Conservation (phyloP, 176 grass and related monocot species). For the Calamus simplicifolius region DNA sequence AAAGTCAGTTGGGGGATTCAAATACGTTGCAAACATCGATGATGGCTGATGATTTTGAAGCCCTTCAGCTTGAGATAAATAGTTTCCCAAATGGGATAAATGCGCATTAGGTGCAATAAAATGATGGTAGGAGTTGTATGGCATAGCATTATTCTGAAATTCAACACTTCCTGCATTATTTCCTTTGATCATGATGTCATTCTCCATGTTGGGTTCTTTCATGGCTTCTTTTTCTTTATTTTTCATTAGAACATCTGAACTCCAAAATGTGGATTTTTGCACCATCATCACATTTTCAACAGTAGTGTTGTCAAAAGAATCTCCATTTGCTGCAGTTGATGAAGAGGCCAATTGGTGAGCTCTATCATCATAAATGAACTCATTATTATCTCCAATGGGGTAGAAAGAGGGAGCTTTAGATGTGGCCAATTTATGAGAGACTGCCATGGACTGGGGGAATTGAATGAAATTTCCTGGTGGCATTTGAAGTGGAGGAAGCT, state of each 20-base stretch:
- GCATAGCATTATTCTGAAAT: background rate
- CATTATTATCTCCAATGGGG: background rate
- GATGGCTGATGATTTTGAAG: background rate
- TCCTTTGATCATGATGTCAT: background rate
- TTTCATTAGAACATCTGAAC: background rate
- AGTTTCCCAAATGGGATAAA: constrained; percentile 2
- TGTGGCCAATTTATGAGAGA: constrained; percentile 9
- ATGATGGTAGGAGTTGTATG: constrained; percentile 4
- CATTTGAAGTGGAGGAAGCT: constrained; percentile 80
- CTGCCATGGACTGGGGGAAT: constrained; percentile 15
- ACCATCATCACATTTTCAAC: background rate
- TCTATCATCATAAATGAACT: background rate
- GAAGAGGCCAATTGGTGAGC: background rate
- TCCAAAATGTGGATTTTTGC: constrained; percentile 2
- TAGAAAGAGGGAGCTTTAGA: constrained; percentile 2
- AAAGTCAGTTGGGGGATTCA: too few relatives aligned
- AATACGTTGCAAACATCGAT: background rate
- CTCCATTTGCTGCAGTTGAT: background rate
- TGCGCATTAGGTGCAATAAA: background rate
- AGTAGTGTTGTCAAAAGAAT: background rate
- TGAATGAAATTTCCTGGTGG: constrained; percentile 41
- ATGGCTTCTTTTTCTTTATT: too few relatives aligned
- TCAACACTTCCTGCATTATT: background rate
- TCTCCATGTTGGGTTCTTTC: background rate
- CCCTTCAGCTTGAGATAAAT: background rate